phyloP scores from a whole-genome alignment of 441 rosid species.

The Rhodomyrtus psidioides region DNA sequence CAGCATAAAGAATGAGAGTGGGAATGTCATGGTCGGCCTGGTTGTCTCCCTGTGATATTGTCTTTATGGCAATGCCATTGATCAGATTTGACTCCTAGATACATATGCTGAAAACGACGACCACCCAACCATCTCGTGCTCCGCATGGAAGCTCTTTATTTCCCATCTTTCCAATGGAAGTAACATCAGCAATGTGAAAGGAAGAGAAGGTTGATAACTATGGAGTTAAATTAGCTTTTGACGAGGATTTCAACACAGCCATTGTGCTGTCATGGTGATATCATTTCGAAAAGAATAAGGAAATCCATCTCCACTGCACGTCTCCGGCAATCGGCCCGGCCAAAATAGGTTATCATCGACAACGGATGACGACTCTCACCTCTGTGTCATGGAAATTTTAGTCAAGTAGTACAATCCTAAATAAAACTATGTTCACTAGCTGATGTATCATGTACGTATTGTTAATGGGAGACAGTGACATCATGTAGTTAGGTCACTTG shows the following conservation, averaged over 20 bases:
- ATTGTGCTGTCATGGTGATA: not conserved
- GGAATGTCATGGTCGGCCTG: not conserved
- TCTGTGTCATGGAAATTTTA: not conserved
- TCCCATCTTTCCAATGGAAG: not conserved
- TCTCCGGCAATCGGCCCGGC: not conserved
- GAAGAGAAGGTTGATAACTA: not conserved
- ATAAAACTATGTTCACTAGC: not conserved
- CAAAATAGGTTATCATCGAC: not conserved
- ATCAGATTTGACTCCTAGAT: not conserved
- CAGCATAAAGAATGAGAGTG: slow-evolving; percentile 6
- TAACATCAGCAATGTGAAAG: not conserved
- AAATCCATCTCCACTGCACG: not conserved
- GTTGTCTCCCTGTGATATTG: not conserved
- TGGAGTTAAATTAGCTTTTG: not conserved
- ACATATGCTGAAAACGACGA: not conserved
- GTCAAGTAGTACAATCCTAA: not conserved
- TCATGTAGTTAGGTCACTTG: not conserved
- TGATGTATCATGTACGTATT: not conserved
- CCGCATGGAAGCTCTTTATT: not conserved
- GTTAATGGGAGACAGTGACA: not conserved
- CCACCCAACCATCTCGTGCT: not conserved
- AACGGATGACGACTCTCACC: not conserved
- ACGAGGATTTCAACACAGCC: not conserved
- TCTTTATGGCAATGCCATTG: not conserved
- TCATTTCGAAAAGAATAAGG: not conserved